phyloP scores from a whole-genome alignment of 2,329 filamentous ascomycete genomes.

The Alternaria infectoria region DNA sequence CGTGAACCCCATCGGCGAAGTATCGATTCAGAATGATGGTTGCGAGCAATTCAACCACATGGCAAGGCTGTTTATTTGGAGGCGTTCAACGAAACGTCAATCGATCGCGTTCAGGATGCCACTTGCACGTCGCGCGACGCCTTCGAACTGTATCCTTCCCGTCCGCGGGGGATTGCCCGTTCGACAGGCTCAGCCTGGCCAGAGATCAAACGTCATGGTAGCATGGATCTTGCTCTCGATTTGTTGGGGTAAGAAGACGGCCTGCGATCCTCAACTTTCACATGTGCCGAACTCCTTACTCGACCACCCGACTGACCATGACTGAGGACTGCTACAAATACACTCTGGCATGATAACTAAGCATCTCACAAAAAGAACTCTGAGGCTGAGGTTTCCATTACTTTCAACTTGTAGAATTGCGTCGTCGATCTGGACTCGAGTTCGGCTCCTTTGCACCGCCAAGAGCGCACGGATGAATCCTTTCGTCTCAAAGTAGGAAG shows the following conservation, averaged over 20 bases:
- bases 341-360: not conserved
- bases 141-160: not conserved
- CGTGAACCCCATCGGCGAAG: not conserved
- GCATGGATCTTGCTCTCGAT: not conserved
- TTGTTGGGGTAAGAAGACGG: not conserved
- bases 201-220: not conserved
- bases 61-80: slow-evolving; percentile 17
- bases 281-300: not conserved
- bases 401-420: slow-evolving; percentile 10
- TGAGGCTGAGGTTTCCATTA: not conserved
- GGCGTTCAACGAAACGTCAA: not conserved
- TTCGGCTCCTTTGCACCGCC: slow-evolving; percentile 23
- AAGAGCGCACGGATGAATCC: slow-evolving; percentile 19
- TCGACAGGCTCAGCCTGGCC: not conserved
- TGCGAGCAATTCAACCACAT: slow-evolving; percentile 10
- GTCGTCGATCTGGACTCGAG: slow-evolving; percentile 25
- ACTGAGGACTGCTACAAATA: not conserved
- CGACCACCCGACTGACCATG: not conserved
- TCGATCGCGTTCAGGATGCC: not conserved
- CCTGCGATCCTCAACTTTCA: not conserved
- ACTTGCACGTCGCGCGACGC: not conserved
- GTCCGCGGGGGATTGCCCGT: not conserved
- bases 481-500: slow-evolving; percentile 9
- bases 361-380: not conserved
- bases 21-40: slow-evolving; percentile 5